Evolutionary conservation across 345 rosid genomes (phyloP).

Genomic region (Heritiera littoralis): DNA sequence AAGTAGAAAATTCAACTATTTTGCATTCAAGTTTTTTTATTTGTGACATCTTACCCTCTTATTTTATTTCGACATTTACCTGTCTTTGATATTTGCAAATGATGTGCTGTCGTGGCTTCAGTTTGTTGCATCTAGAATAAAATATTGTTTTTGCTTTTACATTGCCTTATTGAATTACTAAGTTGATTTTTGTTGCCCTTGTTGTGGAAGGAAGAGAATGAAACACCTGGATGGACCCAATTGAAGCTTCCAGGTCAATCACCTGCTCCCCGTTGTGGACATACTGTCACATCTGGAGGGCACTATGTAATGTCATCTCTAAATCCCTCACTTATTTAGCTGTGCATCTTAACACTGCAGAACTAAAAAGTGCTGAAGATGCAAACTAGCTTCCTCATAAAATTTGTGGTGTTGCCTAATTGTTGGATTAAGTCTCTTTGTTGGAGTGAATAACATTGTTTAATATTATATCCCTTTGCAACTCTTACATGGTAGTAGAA

Average conservation of each 20-base stretch:
- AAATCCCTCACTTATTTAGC: conserved; percentile 19
- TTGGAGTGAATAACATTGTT: background rate
- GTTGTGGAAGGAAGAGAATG: conserved; percentile 93
- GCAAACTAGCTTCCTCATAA: background rate
- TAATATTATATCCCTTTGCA: background rate
- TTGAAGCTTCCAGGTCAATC: conserved; percentile 99
- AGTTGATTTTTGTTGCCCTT: conserved; percentile 38
- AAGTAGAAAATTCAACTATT: background rate
- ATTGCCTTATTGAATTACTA: conserved; percentile 25
- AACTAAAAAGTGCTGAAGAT: conserved; percentile 1
- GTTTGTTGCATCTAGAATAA: background rate
- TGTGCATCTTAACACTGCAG: background rate
- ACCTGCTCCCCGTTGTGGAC: conserved; percentile 94
- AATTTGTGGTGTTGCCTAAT: background rate
- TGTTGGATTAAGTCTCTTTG: background rate
- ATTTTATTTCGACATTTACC: background rate
- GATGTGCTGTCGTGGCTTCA: background rate
- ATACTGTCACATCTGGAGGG: conserved; percentile 89
- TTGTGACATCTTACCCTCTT: background rate
- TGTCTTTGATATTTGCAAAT: background rate
- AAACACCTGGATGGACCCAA: conserved; percentile 97
- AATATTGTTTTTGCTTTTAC: conserved; percentile 11
- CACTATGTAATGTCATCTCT: conserved; percentile 63
- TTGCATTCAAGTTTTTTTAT: background rate
- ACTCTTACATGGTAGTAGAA: background rate